Percentiles rank a stretch among this genome's conserved stretches.
phyloP scores from a whole-genome alignment of 192 early-diverging fungal species.

The Coemansia pectinata region DNA sequence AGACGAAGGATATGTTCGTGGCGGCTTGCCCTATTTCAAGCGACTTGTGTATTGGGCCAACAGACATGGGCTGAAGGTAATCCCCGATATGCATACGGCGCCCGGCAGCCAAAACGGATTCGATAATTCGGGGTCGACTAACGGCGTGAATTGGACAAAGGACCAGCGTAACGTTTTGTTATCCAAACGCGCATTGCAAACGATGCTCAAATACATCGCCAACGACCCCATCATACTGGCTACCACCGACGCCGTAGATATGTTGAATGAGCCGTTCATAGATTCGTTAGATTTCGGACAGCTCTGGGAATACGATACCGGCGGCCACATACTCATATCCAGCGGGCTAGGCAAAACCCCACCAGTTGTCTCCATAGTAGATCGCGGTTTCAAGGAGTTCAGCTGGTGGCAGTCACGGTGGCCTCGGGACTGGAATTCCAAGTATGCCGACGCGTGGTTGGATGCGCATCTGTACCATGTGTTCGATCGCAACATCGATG shows the following conservation, averaged over 20 bases:
- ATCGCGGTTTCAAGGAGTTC: conserved; percentile 54
- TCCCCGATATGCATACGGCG: conserved; percentile 61
- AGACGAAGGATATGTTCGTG: conserved; percentile 55
- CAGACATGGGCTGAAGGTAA: conserved; percentile 55
- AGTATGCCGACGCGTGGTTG: conserved; percentile 44
- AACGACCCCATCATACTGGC: conserved; percentile 41
- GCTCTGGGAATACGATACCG: conserved; percentile 55
- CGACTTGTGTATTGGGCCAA: conserved; percentile 58
- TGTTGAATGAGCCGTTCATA: conserved; percentile 52
- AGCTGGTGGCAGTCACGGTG: conserved; percentile 52
- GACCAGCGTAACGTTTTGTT: conserved; percentile 49
- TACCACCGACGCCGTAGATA: conserved; percentile 42
- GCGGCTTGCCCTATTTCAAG: conserved; percentile 50
- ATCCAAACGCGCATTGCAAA: conserved; percentile 56
- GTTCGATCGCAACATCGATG: conserved; percentile 49
- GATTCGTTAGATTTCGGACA: conserved; percentile 43
- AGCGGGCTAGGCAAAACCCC: conserved; percentile 29
- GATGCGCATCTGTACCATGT: conserved; percentile 58
- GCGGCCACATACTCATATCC: conserved; percentile 37
- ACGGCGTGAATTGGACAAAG: conserved; percentile 54
- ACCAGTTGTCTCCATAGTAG: conserved; percentile 44
- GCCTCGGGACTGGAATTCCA: conserved; percentile 51
- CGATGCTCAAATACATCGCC: conserved; percentile 59
- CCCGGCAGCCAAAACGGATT: conserved; percentile 65
- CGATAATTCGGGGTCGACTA: conserved; percentile 57